A percentile compares a stretch with the other conserved stretches of the same genome.
Evolutionary conservation across 768 basidiomycete genomes (phyloP).

Genomic region (Podaxis sp.): DNA sequence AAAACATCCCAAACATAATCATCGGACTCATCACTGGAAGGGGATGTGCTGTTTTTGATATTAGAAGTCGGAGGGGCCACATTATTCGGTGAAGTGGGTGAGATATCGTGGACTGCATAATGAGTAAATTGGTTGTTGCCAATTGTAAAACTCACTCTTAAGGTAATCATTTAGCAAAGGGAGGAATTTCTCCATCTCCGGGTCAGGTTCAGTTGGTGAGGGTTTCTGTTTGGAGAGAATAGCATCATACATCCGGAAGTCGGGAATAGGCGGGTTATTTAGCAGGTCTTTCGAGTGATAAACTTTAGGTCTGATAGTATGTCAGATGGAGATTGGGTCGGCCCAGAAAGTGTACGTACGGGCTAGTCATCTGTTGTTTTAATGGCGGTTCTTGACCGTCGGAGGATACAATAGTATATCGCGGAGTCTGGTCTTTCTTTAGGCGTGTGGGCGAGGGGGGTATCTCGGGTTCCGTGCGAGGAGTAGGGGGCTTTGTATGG

Average conservation of each 20-base stretch:
- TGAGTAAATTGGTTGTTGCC: slow-evolving; percentile 18
- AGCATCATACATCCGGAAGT: slow-evolving; percentile 76
- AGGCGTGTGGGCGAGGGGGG: slow-evolving; percentile 14
- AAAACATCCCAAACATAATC: slow-evolving; percentile 89
- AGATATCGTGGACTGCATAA: slow-evolving; percentile 24
- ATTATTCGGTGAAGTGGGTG: slow-evolving; percentile 10
- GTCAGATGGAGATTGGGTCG: neutral
- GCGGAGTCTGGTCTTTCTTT: slow-evolving; percentile 37
- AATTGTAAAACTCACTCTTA: slow-evolving; percentile 42
- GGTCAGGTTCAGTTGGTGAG: slow-evolving; percentile 35
- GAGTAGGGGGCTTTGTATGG: slow-evolving; percentile 20
- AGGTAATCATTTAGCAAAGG: slow-evolving; percentile 78
- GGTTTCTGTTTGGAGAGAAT: slow-evolving; percentile 42
- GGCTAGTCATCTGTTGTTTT: slow-evolving; percentile 35
- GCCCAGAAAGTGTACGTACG: slow-evolving; percentile 33
- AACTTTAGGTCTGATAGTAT: slow-evolving; percentile 50
- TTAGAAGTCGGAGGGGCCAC: slow-evolving; percentile 11
- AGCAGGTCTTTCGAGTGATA: slow-evolving; percentile 49
- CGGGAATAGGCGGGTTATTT: slow-evolving; percentile 26
- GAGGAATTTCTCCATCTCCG: slow-evolving; percentile 75
- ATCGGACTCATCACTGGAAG: slow-evolving; percentile 24
- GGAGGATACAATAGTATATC: slow-evolving; percentile 52
- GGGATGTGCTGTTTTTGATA: slow-evolving; percentile 13
- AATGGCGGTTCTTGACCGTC: slow-evolving; percentile 25
- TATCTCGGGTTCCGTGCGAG: slow-evolving; percentile 11